Base-by-base conservation (phyloP, 805 yeast genomes). In the Suhomyces faveliae region DNA sequence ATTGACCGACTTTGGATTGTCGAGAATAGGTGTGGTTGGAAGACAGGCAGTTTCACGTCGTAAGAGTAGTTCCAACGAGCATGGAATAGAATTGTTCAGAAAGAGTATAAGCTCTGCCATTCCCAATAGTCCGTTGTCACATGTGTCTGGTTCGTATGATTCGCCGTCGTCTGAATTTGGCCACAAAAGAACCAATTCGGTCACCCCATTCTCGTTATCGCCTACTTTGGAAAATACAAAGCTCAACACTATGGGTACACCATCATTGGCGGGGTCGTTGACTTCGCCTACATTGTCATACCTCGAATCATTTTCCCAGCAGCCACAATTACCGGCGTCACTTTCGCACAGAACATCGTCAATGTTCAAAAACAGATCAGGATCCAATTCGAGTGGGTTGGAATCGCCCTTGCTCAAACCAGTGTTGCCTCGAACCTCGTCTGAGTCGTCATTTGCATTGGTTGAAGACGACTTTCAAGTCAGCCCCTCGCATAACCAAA, bases 1-100 rank as follows among this genome's bases (percentile, higher is more conserved):
- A 66, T 70, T 95, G 51, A 91, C 97, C 0, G 99, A 94, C 68
- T 94, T 94, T 72, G 99, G 99, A 1, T 76, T 94, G 39, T 87
- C 96, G 7, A 76, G 96, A 61, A 83, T 90, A 75, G 97, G 97
- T 24, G 79, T 91, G 39, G 80, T 89, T 30, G 85, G 89, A 35
- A 81, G 97, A 65, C 96, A 90, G 60, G 60, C 59, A 3, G 76
- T 79, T 22, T 57, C 60, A 20, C 73, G 71, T 35, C 54, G 79
- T 12, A 71, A 71, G 41, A 71, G 76, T 52, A 69, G 76, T 49
- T 59, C 72, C 1, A 62, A 73, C 4, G 78, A 74, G 42, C 72
- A 68, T 49, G 73, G 70, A 2, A 70, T 73, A 35, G 78, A 73
- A 43, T 49, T 65, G 12, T 72, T 73, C 55, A 54, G 76, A 42